A percentile compares a stretch with the other conserved stretches of the same genome.
Conservation (phyloP, 208 protist genomes). For the Trypanosomatidae sp. region DNA sequence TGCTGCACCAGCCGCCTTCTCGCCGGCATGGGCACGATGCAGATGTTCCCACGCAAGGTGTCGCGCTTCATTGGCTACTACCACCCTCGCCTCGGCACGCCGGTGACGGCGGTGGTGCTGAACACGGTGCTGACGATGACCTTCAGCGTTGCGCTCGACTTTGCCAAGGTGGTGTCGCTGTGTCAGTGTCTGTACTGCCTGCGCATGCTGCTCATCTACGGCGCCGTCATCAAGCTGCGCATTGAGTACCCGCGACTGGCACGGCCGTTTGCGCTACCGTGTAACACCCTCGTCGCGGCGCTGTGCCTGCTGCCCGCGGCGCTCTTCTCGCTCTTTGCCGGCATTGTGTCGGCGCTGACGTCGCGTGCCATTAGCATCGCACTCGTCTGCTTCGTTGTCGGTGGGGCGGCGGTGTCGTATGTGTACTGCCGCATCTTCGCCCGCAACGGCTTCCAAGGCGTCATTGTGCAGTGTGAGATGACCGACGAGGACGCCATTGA, state of each 20-base stretch:
- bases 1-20: slow-evolving; percentile 75
- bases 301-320: slow-evolving; percentile 41
- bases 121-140: slow-evolving; percentile 45
- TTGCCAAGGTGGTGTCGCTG: slow-evolving; percentile 59
- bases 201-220: slow-evolving; percentile 69
- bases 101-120: slow-evolving; percentile 58
- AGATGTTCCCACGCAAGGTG: slow-evolving; percentile 70
- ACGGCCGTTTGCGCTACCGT: slow-evolving; percentile 59
- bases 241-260: slow-evolving; percentile 61
- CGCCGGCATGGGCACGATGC: slow-evolving; percentile 74
- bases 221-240: slow-evolving; percentile 47
- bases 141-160: slow-evolving; percentile 56
- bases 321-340: slow-evolving; percentile 44
- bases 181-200: slow-evolving; percentile 74
- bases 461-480: slow-evolving; percentile 59
- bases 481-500: slow-evolving; percentile 21
- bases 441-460: slow-evolving; percentile 62
- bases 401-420: slow-evolving; percentile 34
- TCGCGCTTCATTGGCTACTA: slow-evolving; percentile 73
- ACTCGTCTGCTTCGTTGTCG: slow-evolving; percentile 34
- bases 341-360: slow-evolving; percentile 44
- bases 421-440: slow-evolving; percentile 64
- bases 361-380: slow-evolving; percentile 47
- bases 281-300: slow-evolving; percentile 33
- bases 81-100: slow-evolving; percentile 67